Evolutionary conservation across 768 basidiomycete genomes (phyloP), one percentile per base, ranked within the genome.

Genomic region (Candolleomyces eurysporus): DNA sequence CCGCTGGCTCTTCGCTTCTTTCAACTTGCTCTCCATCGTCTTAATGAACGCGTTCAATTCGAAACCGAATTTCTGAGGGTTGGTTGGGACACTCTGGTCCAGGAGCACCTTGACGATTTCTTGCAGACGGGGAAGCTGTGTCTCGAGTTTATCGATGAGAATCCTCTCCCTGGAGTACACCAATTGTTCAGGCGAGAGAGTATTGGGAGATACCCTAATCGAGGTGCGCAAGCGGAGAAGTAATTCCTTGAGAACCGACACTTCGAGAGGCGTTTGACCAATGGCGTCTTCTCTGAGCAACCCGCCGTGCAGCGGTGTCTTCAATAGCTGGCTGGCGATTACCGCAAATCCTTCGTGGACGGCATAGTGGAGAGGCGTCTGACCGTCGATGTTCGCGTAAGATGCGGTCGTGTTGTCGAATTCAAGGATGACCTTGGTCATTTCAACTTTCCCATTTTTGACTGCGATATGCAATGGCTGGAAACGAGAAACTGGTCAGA

Each of bases 391-490:
- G 65, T 87, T 79, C 36, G 76, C 80, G 8, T 75, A 65, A 4
- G 79, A 65, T 30, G 80, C 71, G 5, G 74, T 66, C 0, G 76
- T 61, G 46, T 70, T 73, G 7, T 75, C 73, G 50, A 76, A 78
- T 4, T 74, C 70, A 14, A 84, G 64, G 39, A 85, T 67, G 31
- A 76, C 62, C 40, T 73, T 66, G 49, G 79, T 76, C 4, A 75
- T 58, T 0, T 65, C 56, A 8, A 71, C 67, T 7, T 64, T 62
- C 0, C 73, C 75, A 0, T 43, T 48, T 61, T 81, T 80, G 14
- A 83, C 79, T 4, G 83, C 82, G n/a, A 84, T 46, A 63, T 82
- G 84, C 6, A 87, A 71, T 8, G 86, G 85, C 86, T 87, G 59
- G 19, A 4, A 31, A 14, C 45, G 56, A 48, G 17, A 31, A 14